Conservation (phyloP, 2,329 filamentous ascomycete species). For the Colletotrichum godetiae region DNA sequence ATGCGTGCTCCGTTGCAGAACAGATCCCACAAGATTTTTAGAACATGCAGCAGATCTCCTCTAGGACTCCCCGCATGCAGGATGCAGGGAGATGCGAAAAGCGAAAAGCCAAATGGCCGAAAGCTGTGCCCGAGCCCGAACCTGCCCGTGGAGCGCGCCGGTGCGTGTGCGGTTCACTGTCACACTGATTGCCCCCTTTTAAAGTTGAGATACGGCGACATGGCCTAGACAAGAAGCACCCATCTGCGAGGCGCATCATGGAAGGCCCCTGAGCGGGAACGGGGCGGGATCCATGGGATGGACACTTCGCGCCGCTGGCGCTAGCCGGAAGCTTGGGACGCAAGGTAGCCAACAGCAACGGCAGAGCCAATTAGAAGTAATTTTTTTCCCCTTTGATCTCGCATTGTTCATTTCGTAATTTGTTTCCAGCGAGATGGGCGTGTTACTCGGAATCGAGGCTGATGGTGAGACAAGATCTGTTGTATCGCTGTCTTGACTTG, state of each 20-base stretch:
- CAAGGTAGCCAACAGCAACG: background rate
- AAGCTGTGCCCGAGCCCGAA: slow-evolving; percentile 21
- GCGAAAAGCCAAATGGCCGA: slow-evolving; percentile 20
- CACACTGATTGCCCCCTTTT: slow-evolving; percentile 2
- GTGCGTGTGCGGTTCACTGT: slow-evolving; percentile 1
- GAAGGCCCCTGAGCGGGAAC: slow-evolving; percentile 33
- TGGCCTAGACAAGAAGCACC: slow-evolving; percentile 6
- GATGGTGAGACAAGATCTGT: slow-evolving; percentile 20
- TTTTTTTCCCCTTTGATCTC: background rate
- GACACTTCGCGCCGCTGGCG: slow-evolving; percentile 25
- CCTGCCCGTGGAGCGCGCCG: slow-evolving; percentile 17
- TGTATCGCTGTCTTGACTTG: background rate
- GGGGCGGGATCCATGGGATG: slow-evolving; percentile 32
- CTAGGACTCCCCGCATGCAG: slow-evolving; percentile 19
- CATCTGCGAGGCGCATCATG: slow-evolving; percentile 26
- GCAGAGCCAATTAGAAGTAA: background rate
- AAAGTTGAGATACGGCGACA: slow-evolving; percentile 14
- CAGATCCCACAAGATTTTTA: slow-evolving; percentile 31
- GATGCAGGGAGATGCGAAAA: slow-evolving; percentile 26
- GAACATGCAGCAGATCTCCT: slow-evolving; percentile 30
- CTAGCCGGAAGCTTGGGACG: slow-evolving; percentile 28
- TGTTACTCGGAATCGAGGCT: slow-evolving; percentile 21
- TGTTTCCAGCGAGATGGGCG: slow-evolving; percentile 2
- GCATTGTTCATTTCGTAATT: background rate
- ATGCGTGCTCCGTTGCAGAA: slow-evolving; percentile 26